phyloP scores from a whole-genome alignment of 768 basidiomycete species.

The Galerina sulciceps region DNA sequence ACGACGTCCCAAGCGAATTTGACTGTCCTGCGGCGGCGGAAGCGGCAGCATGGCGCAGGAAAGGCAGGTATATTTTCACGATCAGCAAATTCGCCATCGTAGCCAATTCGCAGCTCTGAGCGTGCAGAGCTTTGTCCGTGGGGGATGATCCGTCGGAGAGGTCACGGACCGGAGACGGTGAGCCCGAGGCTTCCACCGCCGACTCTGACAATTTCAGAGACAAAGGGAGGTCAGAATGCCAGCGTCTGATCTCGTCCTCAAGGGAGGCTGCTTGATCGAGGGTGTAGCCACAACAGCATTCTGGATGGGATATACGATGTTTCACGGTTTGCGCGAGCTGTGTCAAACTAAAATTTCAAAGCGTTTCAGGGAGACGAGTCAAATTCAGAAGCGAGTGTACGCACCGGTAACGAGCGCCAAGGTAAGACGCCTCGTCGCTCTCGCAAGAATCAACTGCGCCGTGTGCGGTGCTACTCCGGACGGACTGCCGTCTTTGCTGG shows the following conservation, averaged over 20 bases:
- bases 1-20: conserved; percentile 9
- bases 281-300: conserved; percentile 49
- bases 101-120: conserved; percentile 61
- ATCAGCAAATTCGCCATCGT: conserved; percentile 65
- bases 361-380: background rate
- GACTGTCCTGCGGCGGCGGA: conserved; percentile 2
- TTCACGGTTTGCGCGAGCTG: conserved; percentile 67
- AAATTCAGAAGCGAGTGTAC: conserved; percentile 22
- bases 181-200: too few relatives aligned
- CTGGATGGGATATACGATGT: conserved; percentile 46
- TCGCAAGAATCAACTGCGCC: too few relatives aligned
- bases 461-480: too few relatives aligned
- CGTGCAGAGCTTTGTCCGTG: conserved; percentile 9
- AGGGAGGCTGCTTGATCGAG: conserved; percentile 65
- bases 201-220: background rate
- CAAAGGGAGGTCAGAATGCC: conserved; percentile 32
- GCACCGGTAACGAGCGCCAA: conserved; percentile 65
- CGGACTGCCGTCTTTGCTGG: too few relatives aligned
- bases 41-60: conserved; percentile 41
- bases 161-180: too few relatives aligned
- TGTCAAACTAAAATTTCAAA: conserved; percentile 50
- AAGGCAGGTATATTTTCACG: conserved; percentile 70
- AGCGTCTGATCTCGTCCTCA: conserved; percentile 60
- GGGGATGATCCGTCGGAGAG: too few relatives aligned
- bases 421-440: conserved; percentile 16